Base-by-base conservation (phyloP, 2,329 filamentous ascomycete species). In the Cercospora sesami region DNA sequence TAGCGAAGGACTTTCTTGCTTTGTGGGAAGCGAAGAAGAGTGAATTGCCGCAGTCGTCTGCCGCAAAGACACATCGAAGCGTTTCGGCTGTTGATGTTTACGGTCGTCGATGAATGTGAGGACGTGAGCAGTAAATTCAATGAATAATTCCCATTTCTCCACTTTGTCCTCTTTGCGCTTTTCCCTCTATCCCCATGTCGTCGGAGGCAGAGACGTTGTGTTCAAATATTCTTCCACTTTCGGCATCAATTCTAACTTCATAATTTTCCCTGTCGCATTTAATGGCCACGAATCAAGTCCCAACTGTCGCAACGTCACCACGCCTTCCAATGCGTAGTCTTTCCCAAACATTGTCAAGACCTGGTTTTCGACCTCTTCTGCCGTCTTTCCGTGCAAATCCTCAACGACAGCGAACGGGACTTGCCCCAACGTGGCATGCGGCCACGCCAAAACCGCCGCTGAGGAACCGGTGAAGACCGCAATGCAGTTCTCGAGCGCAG, bases 211-310 rank as follows among this genome's bases (percentile, higher is more conserved):
- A 2, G n/a, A 8, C 1, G 1, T 21, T 21, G 10, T 26, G 10
- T n/a, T 6, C 23, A 61, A 61, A 42, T 45, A 61, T 12, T 30
- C 23, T 12, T 48, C 12, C 2, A 59, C 16, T 18, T 21, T 59
- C 4, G 53, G 36, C 26, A 48, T 26, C 57, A 75, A 39, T 26
- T 75, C 70, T 30, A 65, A 55, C 68, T 75, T 73, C 68, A 71
- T 68, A 14, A 76, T 71, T 66, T 76, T 76, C 4, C 70, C 70
- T 2, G 72, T 74, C 1, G 73, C 68, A 48, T 75, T 75, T 10
- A 74, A 42, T 21, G 71, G 74, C 60, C 74, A 75, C 9, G 51
- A 30, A 10, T 64, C 26, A 36, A 73, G 18, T 1, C 70, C 70
- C 6, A 75, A 45, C 21, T 73, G 58, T 10, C 69, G 59, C 45